A percentile compares a stretch with the other conserved stretches of the same genome.
phyloP scores from a whole-genome alignment of 2,329 filamentous ascomycete genomes.

The Penicillium vulpinum region DNA sequence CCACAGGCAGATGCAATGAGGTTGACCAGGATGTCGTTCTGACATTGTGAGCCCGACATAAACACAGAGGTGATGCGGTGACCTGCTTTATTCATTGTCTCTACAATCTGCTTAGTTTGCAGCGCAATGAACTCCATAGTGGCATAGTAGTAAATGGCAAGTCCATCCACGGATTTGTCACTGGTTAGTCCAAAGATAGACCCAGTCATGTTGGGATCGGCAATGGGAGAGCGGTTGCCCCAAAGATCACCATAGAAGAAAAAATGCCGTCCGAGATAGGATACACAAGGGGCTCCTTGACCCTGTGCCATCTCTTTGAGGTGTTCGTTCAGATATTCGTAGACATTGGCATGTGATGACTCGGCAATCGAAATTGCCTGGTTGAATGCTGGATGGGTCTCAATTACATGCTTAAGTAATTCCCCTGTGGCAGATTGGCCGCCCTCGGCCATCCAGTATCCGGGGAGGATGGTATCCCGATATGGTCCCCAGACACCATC shows the following conservation, averaged over 20 bases:
- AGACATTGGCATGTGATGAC: constrained; percentile 83
- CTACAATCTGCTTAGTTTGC: constrained; percentile 90
- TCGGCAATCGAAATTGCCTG: constrained; percentile 77
- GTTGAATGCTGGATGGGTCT: constrained; percentile 88
- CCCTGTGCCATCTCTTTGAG: constrained; percentile 73
- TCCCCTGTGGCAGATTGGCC: constrained; percentile 96
- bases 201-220: constrained; percentile 87
- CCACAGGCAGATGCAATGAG: constrained; percentile 86
- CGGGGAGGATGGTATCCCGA: constrained; percentile 85
- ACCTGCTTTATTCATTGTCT: constrained; percentile 87
- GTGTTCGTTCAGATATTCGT: constrained; percentile 90
- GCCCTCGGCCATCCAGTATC: constrained; percentile 95
- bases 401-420: constrained; percentile 87
- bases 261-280: constrained; percentile 86
- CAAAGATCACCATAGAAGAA: constrained; percentile 98
- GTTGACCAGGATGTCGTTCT: constrained; percentile 88
- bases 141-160: constrained; percentile 87
- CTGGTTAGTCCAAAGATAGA: constrained; percentile 79
- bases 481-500: constrained; percentile 97
- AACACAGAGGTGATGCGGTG: constrained; percentile 91
- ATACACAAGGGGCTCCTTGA: constrained; percentile 69
- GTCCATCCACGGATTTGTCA: constrained; percentile 78
- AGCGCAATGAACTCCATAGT: constrained; percentile 97
- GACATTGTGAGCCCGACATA: constrained; percentile 98
- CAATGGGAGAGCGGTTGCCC: constrained; percentile 89